Percentiles rank a stretch among this genome's conserved stretches.
Conservation (phyloP, 2,329 filamentous ascomycete species). For the Bretziella fagacearum region DNA sequence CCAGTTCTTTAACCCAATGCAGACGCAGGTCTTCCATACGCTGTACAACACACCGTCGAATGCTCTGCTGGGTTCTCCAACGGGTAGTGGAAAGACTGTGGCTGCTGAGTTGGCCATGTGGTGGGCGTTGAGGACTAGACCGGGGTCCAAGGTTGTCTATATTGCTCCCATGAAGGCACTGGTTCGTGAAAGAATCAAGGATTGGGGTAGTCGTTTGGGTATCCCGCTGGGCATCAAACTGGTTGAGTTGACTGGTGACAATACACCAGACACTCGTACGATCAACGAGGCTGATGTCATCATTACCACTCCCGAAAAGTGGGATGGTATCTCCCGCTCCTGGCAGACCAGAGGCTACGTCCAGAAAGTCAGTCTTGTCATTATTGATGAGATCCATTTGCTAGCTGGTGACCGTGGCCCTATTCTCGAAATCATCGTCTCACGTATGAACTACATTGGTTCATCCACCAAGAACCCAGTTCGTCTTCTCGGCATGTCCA, state of each 20-base stretch:
- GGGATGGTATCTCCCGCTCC: slow-evolving; percentile 97
- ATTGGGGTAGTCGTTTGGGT: slow-evolving; percentile 75
- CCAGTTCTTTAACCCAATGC: slow-evolving; percentile 98
- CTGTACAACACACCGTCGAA: slow-evolving; percentile 86
- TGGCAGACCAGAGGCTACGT: slow-evolving; percentile 98
- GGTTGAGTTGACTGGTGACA: slow-evolving; percentile 90
- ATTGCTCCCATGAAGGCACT: slow-evolving; percentile 99
- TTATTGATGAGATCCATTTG: slow-evolving; percentile 96
- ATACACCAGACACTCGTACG: slow-evolving; percentile 88
- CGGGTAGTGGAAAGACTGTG: slow-evolving; percentile 93
- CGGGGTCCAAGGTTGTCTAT: slow-evolving; percentile 94
- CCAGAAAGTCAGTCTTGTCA: slow-evolving; percentile 82
- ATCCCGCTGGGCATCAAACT: slow-evolving; percentile 71
- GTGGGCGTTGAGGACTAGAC: slow-evolving; percentile 93
- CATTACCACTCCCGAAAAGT: slow-evolving; percentile 98
- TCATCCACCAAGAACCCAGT: slow-evolving; percentile 82
- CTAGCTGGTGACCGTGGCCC: slow-evolving; percentile 93
- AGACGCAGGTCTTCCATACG: slow-evolving; percentile 95
- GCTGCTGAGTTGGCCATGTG: slow-evolving; percentile 96
- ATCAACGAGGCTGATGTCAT: slow-evolving; percentile 96
- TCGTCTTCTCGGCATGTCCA: slow-evolving; percentile 93
- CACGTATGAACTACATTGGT: slow-evolving; percentile 95
- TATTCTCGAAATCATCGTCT: slow-evolving; percentile 93
- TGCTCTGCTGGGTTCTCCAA: slow-evolving; percentile 85
- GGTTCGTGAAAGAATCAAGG: slow-evolving; percentile 86